Evolutionary conservation across 208 protist species (phyloP), one percentile per base, ranked within the genome.

Genomic region (Porcisia deanei): DNA sequence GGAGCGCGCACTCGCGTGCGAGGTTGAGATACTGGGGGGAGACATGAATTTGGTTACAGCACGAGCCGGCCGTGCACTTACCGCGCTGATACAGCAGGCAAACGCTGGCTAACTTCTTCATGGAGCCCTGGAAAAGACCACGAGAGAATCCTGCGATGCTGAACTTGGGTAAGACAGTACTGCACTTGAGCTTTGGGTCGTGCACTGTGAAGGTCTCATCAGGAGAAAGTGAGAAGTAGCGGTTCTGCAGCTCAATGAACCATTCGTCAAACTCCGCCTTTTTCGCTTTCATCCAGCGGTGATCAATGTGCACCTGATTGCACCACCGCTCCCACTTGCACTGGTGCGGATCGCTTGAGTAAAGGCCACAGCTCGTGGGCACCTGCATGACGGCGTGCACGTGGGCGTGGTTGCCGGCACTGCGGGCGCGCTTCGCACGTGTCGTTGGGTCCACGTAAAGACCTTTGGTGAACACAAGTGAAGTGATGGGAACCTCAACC

Each of bases 41-140:
- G 34, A 97, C 90, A 85, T 97, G 93, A 69, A 96, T 91, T 55
- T 97, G 93, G 77, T 97, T 97, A 78, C 93, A 97, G 80, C 91
- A 92, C 61, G 83, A 66, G 55, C 79, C 84, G 5, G 91, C 91
- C 59, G 90, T 97, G 83, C 93, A 97, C 52, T 88, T 89, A 70
- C 83, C 84, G 30, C 86, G 82, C 82, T 96, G 93, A 81, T 91
- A 95, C 30, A 97, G 82, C 79, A 97, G 86, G 60, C 93, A 97
- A 16, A 96, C 84, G 77, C 89, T 93, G 14, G 91, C 89, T 12
- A 87, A 83, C 79, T 94, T 96, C 64, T 88, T 88, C 20, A 77
- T 70, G 0, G 88, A 93, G 53, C 89, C 89, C 77, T 96, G 91
- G 75, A 96, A 93, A 34, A 96, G 83, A 30, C 91, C 91, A 52